Conservation (phyloP, 257 asterid species). For the Coffea eugenioides region DNA sequence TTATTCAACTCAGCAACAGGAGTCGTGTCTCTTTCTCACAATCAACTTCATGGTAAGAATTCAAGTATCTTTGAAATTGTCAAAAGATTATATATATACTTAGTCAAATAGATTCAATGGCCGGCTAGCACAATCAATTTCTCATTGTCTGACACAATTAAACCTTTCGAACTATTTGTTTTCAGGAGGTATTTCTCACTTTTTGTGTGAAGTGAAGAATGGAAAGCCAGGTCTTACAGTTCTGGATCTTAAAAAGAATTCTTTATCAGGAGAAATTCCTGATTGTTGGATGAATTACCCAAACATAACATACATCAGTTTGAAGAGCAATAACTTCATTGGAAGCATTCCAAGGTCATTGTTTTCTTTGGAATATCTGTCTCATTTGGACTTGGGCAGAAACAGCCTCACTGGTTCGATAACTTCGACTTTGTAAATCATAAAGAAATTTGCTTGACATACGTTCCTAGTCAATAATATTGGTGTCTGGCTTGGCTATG, state of each 20-base stretch:
- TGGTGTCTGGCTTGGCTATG: no score
- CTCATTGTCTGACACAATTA: background rate
- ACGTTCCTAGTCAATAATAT: no score
- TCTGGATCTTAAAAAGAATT: conserved; percentile 32
- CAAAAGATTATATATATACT: no score
- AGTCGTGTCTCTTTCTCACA: conserved; percentile 16
- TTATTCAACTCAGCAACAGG: conserved; percentile 21
- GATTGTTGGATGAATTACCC: conserved; percentile 33
- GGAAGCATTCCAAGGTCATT: conserved; percentile 35
- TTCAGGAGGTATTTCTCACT: conserved; percentile 13
- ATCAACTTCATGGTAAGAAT: no score
- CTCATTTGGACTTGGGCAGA: no score
- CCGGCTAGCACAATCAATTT: conserved; percentile 19
- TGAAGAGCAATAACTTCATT: conserved; percentile 24
- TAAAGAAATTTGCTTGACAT: no score
- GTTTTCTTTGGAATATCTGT: background rate
- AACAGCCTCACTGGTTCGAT: no score
- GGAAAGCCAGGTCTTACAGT: background rate
- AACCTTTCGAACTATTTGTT: conserved; percentile 34
- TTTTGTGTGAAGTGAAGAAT: conserved; percentile 20
- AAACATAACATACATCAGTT: background rate
- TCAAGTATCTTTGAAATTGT: no score
- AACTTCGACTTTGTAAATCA: no score
- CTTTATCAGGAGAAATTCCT: conserved; percentile 23
- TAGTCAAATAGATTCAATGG: conserved; percentile 18